Conservation (phyloP, 1,284 basidiomycete species). For the Cutaneotrichosporon arboriforme region DNA sequence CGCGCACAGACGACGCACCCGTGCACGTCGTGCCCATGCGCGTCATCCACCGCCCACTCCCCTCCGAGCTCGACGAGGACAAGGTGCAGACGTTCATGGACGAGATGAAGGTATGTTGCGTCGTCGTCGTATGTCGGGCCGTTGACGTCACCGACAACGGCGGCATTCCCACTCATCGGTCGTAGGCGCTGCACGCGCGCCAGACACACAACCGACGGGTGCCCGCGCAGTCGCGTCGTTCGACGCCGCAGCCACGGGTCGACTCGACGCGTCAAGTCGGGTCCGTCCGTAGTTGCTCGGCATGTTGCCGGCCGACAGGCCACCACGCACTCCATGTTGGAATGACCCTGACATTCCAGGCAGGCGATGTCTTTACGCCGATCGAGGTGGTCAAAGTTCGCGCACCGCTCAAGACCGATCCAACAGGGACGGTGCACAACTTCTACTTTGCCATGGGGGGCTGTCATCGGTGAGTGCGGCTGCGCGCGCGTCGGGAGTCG, state of each 20-base stretch:
- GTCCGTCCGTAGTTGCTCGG: too few species aligned
- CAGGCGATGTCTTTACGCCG: constrained; percentile 47
- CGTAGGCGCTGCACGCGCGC: too few species aligned
- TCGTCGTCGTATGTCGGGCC: neutral
- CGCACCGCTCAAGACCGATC: constrained; percentile 33
- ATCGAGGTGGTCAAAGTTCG: constrained; percentile 48
- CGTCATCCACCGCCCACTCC: constrained; percentile 47
- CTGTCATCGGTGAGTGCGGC: constrained; percentile 37
- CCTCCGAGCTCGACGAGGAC: constrained; percentile 44
- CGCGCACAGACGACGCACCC: constrained; percentile 25
- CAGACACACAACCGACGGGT: too few species aligned
- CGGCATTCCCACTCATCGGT: too few species aligned
- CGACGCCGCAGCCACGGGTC: too few species aligned
- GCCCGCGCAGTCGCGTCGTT: too few species aligned
- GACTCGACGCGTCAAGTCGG: too few species aligned
- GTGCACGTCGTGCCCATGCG: constrained; percentile 45
- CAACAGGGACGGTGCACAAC: constrained; percentile 25
- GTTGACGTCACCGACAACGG: neutral
- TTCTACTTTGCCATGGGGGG: constrained; percentile 50
- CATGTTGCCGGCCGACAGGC: too few species aligned
- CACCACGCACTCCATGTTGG: too few species aligned
- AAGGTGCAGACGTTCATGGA: constrained; percentile 48
- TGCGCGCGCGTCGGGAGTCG: too few species aligned
- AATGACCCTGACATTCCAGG: constrained; percentile 21
- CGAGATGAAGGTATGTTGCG: constrained; percentile 44